Conservation (phyloP, 2,329 filamentous ascomycete genomes). For the Xylariaceae sp. region DNA sequence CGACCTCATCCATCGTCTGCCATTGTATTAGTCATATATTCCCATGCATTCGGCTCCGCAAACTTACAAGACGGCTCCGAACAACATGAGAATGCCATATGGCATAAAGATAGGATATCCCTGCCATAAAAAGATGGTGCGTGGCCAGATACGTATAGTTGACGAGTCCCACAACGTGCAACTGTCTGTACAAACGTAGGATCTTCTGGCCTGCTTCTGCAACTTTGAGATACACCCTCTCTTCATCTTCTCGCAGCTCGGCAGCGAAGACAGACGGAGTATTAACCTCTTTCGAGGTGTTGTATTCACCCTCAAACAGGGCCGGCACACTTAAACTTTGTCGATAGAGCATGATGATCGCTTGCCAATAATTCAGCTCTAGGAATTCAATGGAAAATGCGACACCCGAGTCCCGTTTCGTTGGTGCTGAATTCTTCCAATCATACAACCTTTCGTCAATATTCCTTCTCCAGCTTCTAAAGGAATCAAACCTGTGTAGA, state of each 20-base stretch:
- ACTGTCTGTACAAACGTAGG: constrained; percentile 83
- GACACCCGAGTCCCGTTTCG: constrained; percentile 78
- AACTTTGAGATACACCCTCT: constrained; percentile 90
- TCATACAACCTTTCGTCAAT: constrained; percentile 81
- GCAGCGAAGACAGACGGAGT: constrained; percentile 63
- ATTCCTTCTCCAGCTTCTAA: constrained; percentile 85
- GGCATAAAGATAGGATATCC: constrained; percentile 93
- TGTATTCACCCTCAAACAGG: constrained; percentile 79
- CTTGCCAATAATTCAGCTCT: constrained; percentile 97
- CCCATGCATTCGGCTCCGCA: constrained; percentile 9
- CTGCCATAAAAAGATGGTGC: constrained; percentile 96
- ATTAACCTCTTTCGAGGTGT: constrained; percentile 65
- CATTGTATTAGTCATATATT: constrained; percentile 31
- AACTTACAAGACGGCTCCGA: constrained; percentile 79
- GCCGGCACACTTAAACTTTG: constrained; percentile 87
- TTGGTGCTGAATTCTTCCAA: constrained; percentile 85
- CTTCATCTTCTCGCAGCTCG: constrained; percentile 78
- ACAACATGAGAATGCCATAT: constrained; percentile 96
- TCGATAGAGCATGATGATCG: constrained; percentile 91
- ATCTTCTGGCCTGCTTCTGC: constrained; percentile 95
- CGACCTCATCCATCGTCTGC: constrained; percentile 89
- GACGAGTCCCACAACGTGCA: constrained; percentile 85
- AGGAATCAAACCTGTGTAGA: constrained; percentile 79
- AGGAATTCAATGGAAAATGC: constrained; percentile 87
- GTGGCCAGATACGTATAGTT: constrained; percentile 97